Base-by-base conservation (phyloP, 2,329 filamentous ascomycete genomes). In the Coniella vitis region DNA sequence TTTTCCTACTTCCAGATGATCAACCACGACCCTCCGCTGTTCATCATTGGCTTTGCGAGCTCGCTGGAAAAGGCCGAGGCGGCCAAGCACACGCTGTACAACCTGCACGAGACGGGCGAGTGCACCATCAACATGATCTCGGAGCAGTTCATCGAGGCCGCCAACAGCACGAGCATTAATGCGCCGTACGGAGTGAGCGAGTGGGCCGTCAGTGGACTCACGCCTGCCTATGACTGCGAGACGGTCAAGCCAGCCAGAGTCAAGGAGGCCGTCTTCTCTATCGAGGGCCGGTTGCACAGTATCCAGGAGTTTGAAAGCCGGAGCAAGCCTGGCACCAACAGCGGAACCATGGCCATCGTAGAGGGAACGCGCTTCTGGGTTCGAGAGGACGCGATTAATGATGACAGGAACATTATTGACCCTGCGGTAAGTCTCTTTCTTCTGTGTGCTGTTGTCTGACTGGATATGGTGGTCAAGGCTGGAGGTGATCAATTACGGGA, bases 291-390 rank as follows among this genome's bases (percentile, higher is more conserved):
- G 66, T 65, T 96, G 39, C 78, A 91, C 54, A 81, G 82, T 72
- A 73, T 66, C 68, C 83, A 69, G 59, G 89, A 95, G 67, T 95
- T 88, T 68, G 84, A 91, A 65, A 87, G 83, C 64, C 75, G 76
- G 45, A 73, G 73, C 0, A 81, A 69, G 2, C 84, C 85, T 0
- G 89, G 87, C 2, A 84, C 83, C 69, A 90, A 83, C 71, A 84
- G 84, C 1, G 81, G 84, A 1, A 83, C 85, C 4, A 61, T 95
- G 54, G 85, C 79, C 2, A 76, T 95, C 31, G 73, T 96, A 12
- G 89, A 96, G 69, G 91, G 89, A 0, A 83, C 86, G 31, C 75
- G 84, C 22, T 95, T 96, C 62, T 96, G 90, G 89, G 89, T 83
- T 2, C 71, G 90, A 46, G 88, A 94, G 63, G 91, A 96, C 68